Evolutionary conservation across 2,329 filamentous ascomycete species (phyloP).

Genomic region (Clarireedia paspali): DNA sequence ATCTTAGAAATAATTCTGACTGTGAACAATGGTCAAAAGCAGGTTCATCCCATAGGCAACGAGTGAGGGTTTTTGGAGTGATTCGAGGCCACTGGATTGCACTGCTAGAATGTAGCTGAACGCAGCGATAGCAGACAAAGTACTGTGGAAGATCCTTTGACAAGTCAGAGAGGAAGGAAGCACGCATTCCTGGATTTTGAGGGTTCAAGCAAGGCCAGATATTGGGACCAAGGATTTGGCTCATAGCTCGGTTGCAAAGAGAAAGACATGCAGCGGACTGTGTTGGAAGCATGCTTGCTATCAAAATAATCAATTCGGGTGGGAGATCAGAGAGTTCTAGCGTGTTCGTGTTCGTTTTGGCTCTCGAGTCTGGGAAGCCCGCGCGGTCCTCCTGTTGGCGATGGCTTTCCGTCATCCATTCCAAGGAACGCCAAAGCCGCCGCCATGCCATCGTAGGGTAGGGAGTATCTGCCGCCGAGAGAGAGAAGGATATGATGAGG

Average conservation of each 20-base stretch:
- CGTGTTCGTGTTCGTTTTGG: slow-evolving; percentile 1
- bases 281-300: not conserved
- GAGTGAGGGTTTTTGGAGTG: not conserved
- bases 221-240: not conserved
- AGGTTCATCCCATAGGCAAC: not conserved
- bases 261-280: not conserved
- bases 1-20: not conserved
- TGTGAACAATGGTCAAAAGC: not conserved
- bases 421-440: too few relatives aligned
- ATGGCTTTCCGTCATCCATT: too few relatives aligned
- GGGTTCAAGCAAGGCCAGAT: not conserved
- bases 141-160: slow-evolving; percentile 7
- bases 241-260: not conserved
- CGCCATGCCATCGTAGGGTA: too few relatives aligned
- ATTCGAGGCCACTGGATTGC: not conserved
- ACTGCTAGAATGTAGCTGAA: not conserved
- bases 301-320: slow-evolving; percentile 7
- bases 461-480: too few relatives aligned
- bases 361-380: too few relatives aligned
- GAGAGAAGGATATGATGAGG: too few relatives aligned
- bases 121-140: not conserved
- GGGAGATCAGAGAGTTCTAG: slow-evolving; percentile 5
- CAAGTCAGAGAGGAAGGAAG: not conserved
- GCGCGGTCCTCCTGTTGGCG: too few relatives aligned
- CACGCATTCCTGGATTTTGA: not conserved